phyloP scores from a whole-genome alignment of 176 grass and related monocot genomes.

The Secale cereale region DNA sequence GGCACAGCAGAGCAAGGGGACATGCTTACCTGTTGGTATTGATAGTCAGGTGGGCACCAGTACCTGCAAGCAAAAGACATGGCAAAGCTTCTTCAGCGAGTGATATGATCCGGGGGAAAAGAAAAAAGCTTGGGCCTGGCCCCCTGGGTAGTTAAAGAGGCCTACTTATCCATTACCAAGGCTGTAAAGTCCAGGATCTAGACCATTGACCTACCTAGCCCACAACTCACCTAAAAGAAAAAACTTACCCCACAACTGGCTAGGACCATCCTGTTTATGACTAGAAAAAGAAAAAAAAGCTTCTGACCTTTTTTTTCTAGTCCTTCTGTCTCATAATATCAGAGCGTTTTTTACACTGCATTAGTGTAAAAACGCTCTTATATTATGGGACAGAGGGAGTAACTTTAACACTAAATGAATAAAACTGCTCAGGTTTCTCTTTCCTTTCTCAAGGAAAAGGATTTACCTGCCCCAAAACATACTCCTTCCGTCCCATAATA shows the following conservation, averaged over 20 bases:
- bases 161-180: conserved; percentile 37
- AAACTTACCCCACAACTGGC: not conserved
- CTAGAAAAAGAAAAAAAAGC: not conserved
- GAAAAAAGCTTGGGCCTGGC: not conserved
- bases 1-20: not conserved
- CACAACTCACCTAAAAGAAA: not conserved
- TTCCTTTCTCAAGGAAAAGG: not conserved
- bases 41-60: conserved; percentile 76
- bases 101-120: not conserved
- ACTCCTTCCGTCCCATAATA: too few species aligned
- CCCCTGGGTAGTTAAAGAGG: not conserved
- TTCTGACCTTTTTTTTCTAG: not conserved
- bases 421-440: not conserved
- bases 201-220: conserved; percentile 4
- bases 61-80: conserved; percentile 86
- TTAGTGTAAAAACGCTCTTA: too few species aligned
- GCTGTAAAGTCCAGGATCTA: conserved; percentile 44
- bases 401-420: not conserved
- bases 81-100: conserved; percentile 35
- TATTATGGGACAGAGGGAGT: too few species aligned
- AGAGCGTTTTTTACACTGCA: too few species aligned
- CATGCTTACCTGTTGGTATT: conserved; percentile 80
- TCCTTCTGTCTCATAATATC: too few species aligned
- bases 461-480: not conserved
- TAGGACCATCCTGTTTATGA: not conserved